Evolutionary conservation across 1,139 yeast genomes (phyloP).

Genomic region (Candida pseudoviswanathii): DNA sequence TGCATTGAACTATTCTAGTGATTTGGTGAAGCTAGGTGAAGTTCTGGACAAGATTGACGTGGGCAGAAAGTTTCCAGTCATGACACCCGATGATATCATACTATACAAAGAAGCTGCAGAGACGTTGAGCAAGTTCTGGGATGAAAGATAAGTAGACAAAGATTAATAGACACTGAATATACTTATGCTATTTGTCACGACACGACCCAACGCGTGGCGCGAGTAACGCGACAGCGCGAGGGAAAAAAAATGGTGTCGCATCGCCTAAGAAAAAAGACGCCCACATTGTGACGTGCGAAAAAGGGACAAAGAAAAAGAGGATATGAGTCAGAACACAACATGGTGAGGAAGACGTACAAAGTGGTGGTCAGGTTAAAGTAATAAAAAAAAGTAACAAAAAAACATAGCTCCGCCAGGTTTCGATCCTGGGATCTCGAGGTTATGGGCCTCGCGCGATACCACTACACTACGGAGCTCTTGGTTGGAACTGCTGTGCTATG

Average conservation of each 20-base stretch:
- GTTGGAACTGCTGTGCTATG: neutral
- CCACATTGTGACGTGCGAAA: too few relatives aligned
- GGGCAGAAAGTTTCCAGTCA: slow-evolving; percentile 39
- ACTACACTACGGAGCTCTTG: slow-evolving; percentile 4
- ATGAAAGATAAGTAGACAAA: slow-evolving; percentile 10
- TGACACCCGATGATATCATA: slow-evolving; percentile 28
- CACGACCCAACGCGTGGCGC: neutral
- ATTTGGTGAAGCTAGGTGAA: slow-evolving; percentile 30
- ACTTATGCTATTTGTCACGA: neutral
- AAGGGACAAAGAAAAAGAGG: neutral
- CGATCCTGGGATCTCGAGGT: slow-evolving; percentile 6
- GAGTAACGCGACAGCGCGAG: neutral
- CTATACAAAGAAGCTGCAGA: slow-evolving; percentile 24
- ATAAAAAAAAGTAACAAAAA: neutral
- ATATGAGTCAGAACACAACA: neutral
- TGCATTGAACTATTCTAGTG: slow-evolving; percentile 25
- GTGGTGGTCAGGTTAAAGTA: too few relatives aligned
- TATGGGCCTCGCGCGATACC: slow-evolving; percentile 6
- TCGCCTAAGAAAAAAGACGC: too few relatives aligned
- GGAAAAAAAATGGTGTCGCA: neutral
- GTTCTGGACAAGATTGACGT: slow-evolving; percentile 18
- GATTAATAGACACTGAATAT: neutral
- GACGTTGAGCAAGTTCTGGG: slow-evolving; percentile 19
- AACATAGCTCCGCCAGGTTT: slow-evolving; percentile 4
- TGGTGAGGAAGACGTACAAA: neutral